Base-by-base conservation (phyloP, 805 yeast species). In the Ogataea thermomethanolica region DNA sequence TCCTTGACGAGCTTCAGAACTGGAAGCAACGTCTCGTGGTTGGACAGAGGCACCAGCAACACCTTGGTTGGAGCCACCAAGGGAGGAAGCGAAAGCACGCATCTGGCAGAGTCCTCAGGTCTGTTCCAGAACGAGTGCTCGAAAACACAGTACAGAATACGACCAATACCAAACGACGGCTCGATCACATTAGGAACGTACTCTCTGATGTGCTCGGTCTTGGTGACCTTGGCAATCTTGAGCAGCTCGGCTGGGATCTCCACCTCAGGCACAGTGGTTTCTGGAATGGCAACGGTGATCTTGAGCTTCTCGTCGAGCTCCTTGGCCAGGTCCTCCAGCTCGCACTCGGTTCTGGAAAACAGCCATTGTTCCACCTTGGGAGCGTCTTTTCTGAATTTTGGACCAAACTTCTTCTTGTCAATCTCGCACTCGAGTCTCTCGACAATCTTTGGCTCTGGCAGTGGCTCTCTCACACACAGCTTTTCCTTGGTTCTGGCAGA, bases 121-220 rank as follows among this genome's bases (percentile, higher is more conserved):
- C 99, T 83, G 40, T 84, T 68, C 96, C 96, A 93, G 84, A 83
- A 93, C 37, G 78, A 75, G 68, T 93, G 99, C 72, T 93, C 99
- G 58, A 90, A 85, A 53, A 91, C 67, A 28, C 95, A 78, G 71
- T 93, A 93, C 51, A 93, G 72, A 64, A 95, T 88, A 72, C 99
- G 90, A 45, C 99, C 99, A 62, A 93, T 84, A 78, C 99, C 99
- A 60, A 93, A 93, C 6, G 99, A 93, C 48, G 99, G 99, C 71
- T 93, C 99, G 58, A 93, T 93, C 46, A 93, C 99, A 62, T 86
- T 89, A 48, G 99, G 99, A 51, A 87, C 86, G 70, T 70, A 93
- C 70, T 95, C 99, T 62, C 98, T 86, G 43, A 93, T 74, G 64
- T 90, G 96, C 69, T 88, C 95, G 36, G 83, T 81, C 60, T 79